Base-by-base conservation (phyloP, 2,329 filamentous ascomycete species). In the Clarireedia sp. region DNA sequence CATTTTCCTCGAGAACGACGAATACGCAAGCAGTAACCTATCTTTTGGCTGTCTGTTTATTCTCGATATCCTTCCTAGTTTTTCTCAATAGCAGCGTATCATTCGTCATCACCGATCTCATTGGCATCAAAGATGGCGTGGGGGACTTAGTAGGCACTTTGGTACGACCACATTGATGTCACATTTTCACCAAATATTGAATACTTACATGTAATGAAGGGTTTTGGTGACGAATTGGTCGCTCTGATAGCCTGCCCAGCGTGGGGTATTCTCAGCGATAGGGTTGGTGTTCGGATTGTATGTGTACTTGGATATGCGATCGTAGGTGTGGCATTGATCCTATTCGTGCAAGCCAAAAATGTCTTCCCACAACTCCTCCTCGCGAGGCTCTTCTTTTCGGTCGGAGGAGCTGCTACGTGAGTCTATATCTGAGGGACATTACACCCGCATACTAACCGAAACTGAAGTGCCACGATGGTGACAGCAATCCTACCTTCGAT, bases 361-460 rank as follows among this genome's bases (percentile, higher is more conserved):
- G 82, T 96, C 8, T 96, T 96, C 71, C 92, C 94, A 9, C 86
- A 95, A 69, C 75, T 99, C 62, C 74, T 97, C 54, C 74, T 96
- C 43, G 90, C 88, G 54, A 80, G 94, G 62, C 75, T 97, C 50
- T 75, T 95, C 54, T 99, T 99, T 72, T 94, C 91, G 62, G 64
- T 96, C 17, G 94, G 94, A 23, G 94, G 89, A 19, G 90, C 91
- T n/a, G 94, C 92, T 21, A 84, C 88, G 78, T 91, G 68, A 73
- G 79, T 69, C 51, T 44, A 33, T 29, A 14, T 37, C 46, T 46
- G 52, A 50, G 52, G 24, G 17, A 50, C 38, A 50, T 41, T 12
- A 26, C 50, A 44, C 19, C 38, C 46, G 52, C 46, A 55, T 55
- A 16, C 52, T 55, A 50, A 55, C 52, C 46, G 37, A 50, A 23